phyloP scores from a whole-genome alignment of 371 early-diverging fungal genomes.

The Saksenaea oblongispora region DNA sequence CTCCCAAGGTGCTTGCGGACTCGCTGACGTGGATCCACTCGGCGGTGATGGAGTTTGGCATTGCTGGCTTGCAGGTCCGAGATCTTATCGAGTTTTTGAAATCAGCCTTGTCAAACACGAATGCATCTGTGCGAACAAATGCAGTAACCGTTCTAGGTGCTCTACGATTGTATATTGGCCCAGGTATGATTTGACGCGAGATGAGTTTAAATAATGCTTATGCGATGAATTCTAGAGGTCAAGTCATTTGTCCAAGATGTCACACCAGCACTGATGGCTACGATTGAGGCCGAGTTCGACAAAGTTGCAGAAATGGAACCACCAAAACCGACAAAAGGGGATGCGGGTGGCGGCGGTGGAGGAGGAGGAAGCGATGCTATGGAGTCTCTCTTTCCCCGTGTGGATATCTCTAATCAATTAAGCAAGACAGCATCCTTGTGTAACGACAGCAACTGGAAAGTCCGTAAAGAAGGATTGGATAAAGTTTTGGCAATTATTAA shows the following conservation, averaged over 20 bases:
- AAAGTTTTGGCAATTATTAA: slow-evolving; percentile 71
- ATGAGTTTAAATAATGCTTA: neutral
- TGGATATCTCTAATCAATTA: slow-evolving; percentile 68
- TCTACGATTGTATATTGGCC: slow-evolving; percentile 82
- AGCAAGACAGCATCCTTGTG: slow-evolving; percentile 59
- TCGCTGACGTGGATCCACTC: slow-evolving; percentile 81
- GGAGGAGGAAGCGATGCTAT: slow-evolving; percentile 53
- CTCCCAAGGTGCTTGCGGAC: slow-evolving; percentile 90
- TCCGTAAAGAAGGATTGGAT: slow-evolving; percentile 94
- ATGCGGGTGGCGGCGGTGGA: slow-evolving; percentile 32
- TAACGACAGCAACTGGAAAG: slow-evolving; percentile 88
- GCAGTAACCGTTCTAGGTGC: slow-evolving; percentile 80
- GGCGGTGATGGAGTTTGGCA: slow-evolving; percentile 87
- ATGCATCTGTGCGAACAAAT: slow-evolving; percentile 80
- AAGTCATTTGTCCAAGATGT: slow-evolving; percentile 84
- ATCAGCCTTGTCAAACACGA: slow-evolving; percentile 74
- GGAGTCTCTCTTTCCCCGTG: slow-evolving; percentile 87
- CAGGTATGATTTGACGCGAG: slow-evolving; percentile 47
- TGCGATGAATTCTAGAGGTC: slow-evolving; percentile 43
- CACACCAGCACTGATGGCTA: slow-evolving; percentile 75
- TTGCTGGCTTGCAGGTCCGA: slow-evolving; percentile 70
- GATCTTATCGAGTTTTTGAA: slow-evolving; percentile 88
- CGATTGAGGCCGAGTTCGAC: slow-evolving; percentile 91
- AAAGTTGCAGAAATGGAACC: slow-evolving; percentile 79
- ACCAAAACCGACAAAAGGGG: slow-evolving; percentile 69